These are phyloP conservation scores for Helianthus tuberosus DNA, from an alignment of 129 eudicot species.

Conservation along the genomic window DNA sequence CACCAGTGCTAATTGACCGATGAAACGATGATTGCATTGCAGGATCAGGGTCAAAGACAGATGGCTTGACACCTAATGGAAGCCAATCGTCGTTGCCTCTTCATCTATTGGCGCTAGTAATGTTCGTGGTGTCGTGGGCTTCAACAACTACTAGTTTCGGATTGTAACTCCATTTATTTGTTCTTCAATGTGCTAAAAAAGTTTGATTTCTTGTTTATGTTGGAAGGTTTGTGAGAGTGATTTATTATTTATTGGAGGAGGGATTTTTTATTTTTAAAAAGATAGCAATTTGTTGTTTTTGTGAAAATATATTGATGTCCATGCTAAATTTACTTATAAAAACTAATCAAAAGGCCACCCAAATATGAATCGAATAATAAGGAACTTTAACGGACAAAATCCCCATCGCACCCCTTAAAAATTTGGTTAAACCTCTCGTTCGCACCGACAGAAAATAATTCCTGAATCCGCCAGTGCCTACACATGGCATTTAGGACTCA, in stretches of 20 bases:
- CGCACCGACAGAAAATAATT: too few relatives aligned
- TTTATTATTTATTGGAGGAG: not conserved
- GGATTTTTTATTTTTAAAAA: slow-evolving; percentile 11
- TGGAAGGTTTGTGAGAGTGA: slow-evolving; percentile 4
- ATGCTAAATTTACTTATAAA: too few relatives aligned
- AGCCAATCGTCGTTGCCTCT: slow-evolving; percentile 29
- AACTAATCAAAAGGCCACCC: too few relatives aligned
- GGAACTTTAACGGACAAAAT: too few relatives aligned
- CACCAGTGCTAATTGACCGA: not conserved
- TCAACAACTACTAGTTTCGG: slow-evolving; percentile 31
- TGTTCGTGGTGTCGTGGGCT: slow-evolving; percentile 43
- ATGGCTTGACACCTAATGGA: slow-evolving; percentile 45
- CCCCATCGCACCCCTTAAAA: too few relatives aligned
- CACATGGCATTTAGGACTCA: too few relatives aligned
- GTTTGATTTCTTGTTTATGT: slow-evolving; percentile 14
- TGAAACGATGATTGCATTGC: slow-evolving; percentile 15
- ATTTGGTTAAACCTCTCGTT: too few relatives aligned
- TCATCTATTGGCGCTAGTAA: slow-evolving; percentile 24
- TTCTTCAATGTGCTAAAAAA: slow-evolving; percentile 7
- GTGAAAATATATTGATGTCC: too few relatives aligned
- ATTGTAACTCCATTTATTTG: slow-evolving; percentile 3
- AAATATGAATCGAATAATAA: too few relatives aligned
- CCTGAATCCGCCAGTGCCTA: too few relatives aligned
- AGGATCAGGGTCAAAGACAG: slow-evolving; percentile 57
- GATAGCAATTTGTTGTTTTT: too few relatives aligned